A percentile compares a stretch with the other conserved stretches of the same genome.
Conservation (phyloP, 441 rosid species). For the Euphorbia celastroides region DNA sequence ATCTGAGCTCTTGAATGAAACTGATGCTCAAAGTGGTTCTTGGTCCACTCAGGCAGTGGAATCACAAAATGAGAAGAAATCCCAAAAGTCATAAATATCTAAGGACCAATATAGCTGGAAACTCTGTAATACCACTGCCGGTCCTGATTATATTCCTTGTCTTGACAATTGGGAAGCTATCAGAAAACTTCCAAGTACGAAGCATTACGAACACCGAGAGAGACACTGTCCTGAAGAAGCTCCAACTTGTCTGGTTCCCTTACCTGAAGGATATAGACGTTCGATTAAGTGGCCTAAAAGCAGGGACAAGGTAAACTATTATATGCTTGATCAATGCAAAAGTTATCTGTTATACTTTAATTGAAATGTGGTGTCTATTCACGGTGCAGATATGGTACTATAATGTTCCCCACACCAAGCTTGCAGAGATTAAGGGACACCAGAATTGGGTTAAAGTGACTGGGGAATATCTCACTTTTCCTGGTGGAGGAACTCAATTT, state of each 20-base stretch:
- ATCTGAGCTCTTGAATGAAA: constrained; percentile 78
- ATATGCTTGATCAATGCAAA: constrained; percentile 3
- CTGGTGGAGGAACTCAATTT: constrained; percentile 99
- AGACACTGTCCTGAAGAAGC: constrained; percentile 87
- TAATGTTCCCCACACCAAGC: constrained; percentile 90
- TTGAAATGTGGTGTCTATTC: constrained; percentile 27
- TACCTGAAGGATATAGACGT: constrained; percentile 76
- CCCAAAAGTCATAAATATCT: constrained; percentile 44
- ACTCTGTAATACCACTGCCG: constrained; percentile 77
- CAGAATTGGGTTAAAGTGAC: constrained; percentile 94
- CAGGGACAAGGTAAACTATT: constrained; percentile 63
- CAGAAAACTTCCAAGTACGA: constrained; percentile 58
- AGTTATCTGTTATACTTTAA: neutral
- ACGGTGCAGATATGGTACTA: constrained; percentile 89
- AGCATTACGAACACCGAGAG: constrained; percentile 94
- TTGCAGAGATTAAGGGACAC: constrained; percentile 80
- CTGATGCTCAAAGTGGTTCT: constrained; percentile 55
- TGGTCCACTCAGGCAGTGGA: constrained; percentile 87
- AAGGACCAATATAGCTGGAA: constrained; percentile 53
- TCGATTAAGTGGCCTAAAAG: constrained; percentile 90
- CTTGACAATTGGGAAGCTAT: constrained; percentile 82
- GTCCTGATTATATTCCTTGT: constrained; percentile 90
- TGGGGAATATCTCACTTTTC: constrained; percentile 90
- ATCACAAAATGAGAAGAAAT: constrained; percentile 78
- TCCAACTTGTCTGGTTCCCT: constrained; percentile 80